These are phyloP conservation scores for Achaetomium macrosporum DNA, from an alignment of 2,329 filamentous ascomycete species.

Conservation along the genomic window DNA sequence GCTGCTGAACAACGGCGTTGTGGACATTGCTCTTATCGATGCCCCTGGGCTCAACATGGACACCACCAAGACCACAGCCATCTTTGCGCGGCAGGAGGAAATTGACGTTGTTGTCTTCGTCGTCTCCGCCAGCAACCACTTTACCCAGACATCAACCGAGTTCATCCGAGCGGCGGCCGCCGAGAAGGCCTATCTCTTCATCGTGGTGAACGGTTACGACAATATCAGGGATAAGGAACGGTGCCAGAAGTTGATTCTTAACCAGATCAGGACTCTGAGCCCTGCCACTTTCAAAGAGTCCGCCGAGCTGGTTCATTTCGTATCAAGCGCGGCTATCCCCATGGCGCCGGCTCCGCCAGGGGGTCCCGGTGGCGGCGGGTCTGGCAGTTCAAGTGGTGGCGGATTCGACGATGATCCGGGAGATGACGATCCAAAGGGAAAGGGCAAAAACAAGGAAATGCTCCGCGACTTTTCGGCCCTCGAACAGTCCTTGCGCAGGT, in stretches of 20 bases:
- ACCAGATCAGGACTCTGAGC: slow-evolving; percentile 82
- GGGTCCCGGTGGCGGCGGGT: slow-evolving; percentile 48
- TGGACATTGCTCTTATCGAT: slow-evolving; percentile 96
- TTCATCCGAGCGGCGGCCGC: slow-evolving; percentile 94
- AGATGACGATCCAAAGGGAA: slow-evolving; percentile 58
- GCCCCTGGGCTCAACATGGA: slow-evolving; percentile 93
- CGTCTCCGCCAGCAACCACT: slow-evolving; percentile 95
- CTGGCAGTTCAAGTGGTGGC: slow-evolving; percentile 47
- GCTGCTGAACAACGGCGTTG: slow-evolving; percentile 91
- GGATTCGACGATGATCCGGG: slow-evolving; percentile 49
- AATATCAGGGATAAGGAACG: slow-evolving; percentile 86
- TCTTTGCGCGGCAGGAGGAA: slow-evolving; percentile 95
- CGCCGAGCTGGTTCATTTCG: slow-evolving; percentile 90
- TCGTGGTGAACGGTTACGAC: slow-evolving; percentile 97
- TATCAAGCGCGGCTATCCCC: slow-evolving; percentile 93
- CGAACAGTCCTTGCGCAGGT: slow-evolving; percentile 81
- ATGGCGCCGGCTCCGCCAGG: slow-evolving; percentile 56
- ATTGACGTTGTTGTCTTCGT: slow-evolving; percentile 99
- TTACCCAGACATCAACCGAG: slow-evolving; percentile 94
- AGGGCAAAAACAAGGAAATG: slow-evolving; percentile 85
- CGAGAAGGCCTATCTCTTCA: slow-evolving; percentile 98
- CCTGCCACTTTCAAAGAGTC: slow-evolving; percentile 90
- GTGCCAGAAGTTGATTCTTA: slow-evolving; percentile 87
- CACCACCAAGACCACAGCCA: slow-evolving; percentile 92
- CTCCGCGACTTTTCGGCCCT: slow-evolving; percentile 83